phyloP scores from a whole-genome alignment of 1,284 basidiomycete genomes.

The Leccinum angustisporum region DNA sequence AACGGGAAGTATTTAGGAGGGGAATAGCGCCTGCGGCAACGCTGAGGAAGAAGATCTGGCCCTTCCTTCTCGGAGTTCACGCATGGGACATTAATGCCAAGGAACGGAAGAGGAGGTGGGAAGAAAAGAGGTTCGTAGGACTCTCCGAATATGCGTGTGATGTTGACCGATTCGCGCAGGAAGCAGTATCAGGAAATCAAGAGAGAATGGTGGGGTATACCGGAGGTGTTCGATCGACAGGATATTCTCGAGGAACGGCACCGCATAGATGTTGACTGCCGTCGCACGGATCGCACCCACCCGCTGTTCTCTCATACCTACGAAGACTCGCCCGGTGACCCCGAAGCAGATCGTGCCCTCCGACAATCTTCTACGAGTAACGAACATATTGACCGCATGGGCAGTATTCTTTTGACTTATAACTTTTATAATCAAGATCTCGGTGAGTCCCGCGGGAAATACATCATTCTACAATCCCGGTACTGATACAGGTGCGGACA shows the following conservation, averaged over 20 bases:
- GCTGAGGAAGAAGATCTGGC: slow-evolving; percentile 79
- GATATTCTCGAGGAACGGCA: slow-evolving; percentile 86
- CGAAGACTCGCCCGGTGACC: slow-evolving; percentile 30
- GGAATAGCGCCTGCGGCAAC: slow-evolving; percentile 58
- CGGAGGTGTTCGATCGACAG: slow-evolving; percentile 75
- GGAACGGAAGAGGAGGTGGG: slow-evolving; percentile 58
- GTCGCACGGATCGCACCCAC: slow-evolving; percentile 93
- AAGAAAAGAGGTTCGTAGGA: slow-evolving; percentile 59
- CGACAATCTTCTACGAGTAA: slow-evolving; percentile 70
- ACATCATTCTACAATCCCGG: slow-evolving; percentile 22
- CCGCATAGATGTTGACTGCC: slow-evolving; percentile 93
- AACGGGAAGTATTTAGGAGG: slow-evolving; percentile 72
- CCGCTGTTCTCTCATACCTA: slow-evolving; percentile 71
- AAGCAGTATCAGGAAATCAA: slow-evolving; percentile 69
- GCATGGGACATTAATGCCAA: slow-evolving; percentile 70
- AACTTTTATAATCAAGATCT: slow-evolving; percentile 89
- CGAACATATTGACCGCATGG: slow-evolving; percentile 80
- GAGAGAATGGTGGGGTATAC: slow-evolving; percentile 77
- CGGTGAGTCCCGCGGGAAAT: slow-evolving; percentile 50
- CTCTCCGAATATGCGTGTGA: slow-evolving; percentile 4
- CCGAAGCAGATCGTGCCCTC: slow-evolving; percentile 51
- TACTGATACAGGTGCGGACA: slow-evolving; percentile 25
- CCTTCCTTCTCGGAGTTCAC: slow-evolving; percentile 83
- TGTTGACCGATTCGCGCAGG: slow-evolving; percentile 39
- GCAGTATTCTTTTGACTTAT: slow-evolving; percentile 86